Conservation (phyloP, 441 rosid genomes). For the Brassica hybrid region DNA sequence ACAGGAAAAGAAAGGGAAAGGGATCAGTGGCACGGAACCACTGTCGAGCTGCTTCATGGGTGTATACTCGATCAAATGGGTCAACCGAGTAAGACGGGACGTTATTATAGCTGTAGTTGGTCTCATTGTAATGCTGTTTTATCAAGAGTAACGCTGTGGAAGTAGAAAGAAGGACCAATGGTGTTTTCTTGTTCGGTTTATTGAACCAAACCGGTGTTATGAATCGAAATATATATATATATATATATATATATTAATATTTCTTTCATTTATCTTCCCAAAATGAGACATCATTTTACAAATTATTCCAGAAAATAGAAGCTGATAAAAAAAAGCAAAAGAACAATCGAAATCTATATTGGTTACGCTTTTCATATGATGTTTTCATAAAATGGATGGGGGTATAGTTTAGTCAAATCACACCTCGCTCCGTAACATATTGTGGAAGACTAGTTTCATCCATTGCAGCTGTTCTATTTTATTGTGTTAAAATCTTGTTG, state of each 20-base stretch:
- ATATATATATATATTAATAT: no score
- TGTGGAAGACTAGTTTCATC: slow-evolving; percentile 48
- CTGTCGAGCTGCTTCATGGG: background rate
- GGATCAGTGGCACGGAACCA: background rate
- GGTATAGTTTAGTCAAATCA: background rate
- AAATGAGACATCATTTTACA: no score
- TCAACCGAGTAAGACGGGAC: background rate
- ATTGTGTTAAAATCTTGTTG: background rate
- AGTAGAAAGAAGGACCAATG: background rate
- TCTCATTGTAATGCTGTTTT: no score
- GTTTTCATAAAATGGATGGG: background rate
- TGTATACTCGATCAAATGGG: background rate
- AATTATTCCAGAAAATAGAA: no score
- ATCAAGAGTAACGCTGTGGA: background rate
- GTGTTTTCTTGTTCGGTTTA: background rate
- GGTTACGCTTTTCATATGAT: background rate
- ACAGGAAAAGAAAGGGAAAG: slow-evolving; percentile 25
- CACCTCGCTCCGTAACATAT: background rate
- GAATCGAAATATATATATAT: no score
- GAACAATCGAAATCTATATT: background rate
- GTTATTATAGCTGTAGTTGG: background rate
- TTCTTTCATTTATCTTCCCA: no score
- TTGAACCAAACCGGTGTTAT: no score
- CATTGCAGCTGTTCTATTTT: background rate
- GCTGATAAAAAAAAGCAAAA: no score